phyloP scores from a whole-genome alignment of 2,329 filamentous ascomycete genomes.

The Hypoxylon sp. region DNA sequence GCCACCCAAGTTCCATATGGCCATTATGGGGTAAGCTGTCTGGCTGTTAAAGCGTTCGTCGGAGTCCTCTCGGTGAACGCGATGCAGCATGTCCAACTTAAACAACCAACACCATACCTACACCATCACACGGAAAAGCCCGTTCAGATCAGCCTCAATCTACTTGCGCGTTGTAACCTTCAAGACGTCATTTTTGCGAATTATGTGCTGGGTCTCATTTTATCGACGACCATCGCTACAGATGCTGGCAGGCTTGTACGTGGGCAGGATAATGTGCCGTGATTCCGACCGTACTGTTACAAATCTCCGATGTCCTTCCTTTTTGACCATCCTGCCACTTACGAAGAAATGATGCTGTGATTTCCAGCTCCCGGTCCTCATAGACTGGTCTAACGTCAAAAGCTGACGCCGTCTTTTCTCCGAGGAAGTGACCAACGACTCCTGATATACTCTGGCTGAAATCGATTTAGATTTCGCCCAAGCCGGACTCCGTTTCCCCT shows the following conservation, averaged over 20 bases:
- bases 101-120: constrained; percentile 26
- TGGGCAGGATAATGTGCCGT: constrained; percentile 4
- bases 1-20: constrained; percentile 40
- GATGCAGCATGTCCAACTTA: constrained; percentile 24
- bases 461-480: not conserved
- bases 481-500: not conserved
- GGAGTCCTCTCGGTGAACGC: constrained; percentile 42
- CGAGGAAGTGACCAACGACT: constrained; percentile 8
- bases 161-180: constrained; percentile 9
- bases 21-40: constrained; percentile 22
- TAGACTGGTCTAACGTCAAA: constrained; percentile 11
- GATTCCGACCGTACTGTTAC: constrained; percentile 13
- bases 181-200: constrained; percentile 15
- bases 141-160: constrained; percentile 27
- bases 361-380: constrained; percentile 4
- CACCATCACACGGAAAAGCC: constrained; percentile 20
- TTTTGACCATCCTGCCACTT: constrained; percentile 2
- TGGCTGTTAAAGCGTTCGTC: constrained; percentile 9
- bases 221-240: constrained; percentile 2
- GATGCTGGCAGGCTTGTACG: not conserved
- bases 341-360: not conserved
- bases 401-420: constrained; percentile 21
- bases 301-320: constrained; percentile 16
- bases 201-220: constrained; percentile 13
- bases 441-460: not conserved